Conservation (phyloP, 768 basidiomycete species). For the Rhizopogon rudus region DNA sequence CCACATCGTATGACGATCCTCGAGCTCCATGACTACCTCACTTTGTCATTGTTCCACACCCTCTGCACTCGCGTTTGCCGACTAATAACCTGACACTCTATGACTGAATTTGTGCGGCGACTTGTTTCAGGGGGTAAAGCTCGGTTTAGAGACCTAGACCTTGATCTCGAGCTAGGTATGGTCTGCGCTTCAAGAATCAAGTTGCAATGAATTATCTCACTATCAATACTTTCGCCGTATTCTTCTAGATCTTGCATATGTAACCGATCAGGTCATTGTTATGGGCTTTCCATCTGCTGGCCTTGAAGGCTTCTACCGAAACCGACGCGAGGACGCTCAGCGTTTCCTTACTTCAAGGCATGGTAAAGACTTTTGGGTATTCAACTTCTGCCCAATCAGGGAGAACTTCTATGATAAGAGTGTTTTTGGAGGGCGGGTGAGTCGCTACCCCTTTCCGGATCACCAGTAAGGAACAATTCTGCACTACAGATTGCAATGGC, state of each 20-base stretch:
- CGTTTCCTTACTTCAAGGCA: slow-evolving; percentile 72
- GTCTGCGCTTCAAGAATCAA: not conserved
- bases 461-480: slow-evolving; percentile 59
- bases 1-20: not conserved
- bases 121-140: slow-evolving; percentile 82
- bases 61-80: not conserved
- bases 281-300: slow-evolving; percentile 86
- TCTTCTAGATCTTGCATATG: slow-evolving; percentile 52
- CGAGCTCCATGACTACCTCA: not conserved
- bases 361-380: slow-evolving; percentile 77
- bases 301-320: slow-evolving; percentile 75
- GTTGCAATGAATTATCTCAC: slow-evolving; percentile 10
- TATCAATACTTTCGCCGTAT: not conserved
- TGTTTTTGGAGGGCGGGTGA: slow-evolving; percentile 70
- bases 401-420: slow-evolving; percentile 76
- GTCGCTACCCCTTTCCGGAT: slow-evolving; percentile 86
- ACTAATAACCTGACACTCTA: slow-evolving; percentile 16
- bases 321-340: slow-evolving; percentile 69
- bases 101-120: slow-evolving; percentile 65
- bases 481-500: not conserved
- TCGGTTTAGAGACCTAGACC: slow-evolving; percentile 62
- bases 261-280: slow-evolving; percentile 71
- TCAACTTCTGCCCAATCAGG: slow-evolving; percentile 79
- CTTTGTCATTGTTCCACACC: not conserved
- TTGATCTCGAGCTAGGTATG: slow-evolving; percentile 69